A percentile compares a stretch with the other conserved stretches of the same genome.
phyloP scores from a whole-genome alignment of 306 rosid genomes.

The Cercis canadensis region DNA sequence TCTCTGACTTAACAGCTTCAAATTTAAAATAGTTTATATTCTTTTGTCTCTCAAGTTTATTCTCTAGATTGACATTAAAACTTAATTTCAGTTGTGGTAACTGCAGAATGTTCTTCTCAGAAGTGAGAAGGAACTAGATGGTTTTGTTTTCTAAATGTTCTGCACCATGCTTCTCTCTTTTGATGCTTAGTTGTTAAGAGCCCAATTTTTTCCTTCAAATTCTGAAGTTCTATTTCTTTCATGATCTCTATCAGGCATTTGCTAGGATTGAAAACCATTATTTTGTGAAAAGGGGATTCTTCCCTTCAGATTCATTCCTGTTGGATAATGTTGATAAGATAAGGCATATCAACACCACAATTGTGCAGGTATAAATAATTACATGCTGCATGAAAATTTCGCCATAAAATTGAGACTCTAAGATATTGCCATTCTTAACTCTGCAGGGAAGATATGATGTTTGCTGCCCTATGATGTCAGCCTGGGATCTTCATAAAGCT shows the following conservation, averaged over 20 bases:
- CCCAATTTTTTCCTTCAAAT: not conserved
- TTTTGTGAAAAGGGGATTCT: slow-evolving; percentile 83
- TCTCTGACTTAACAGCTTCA: no score
- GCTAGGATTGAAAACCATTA: slow-evolving; percentile 98
- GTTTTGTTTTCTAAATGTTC: slow-evolving; percentile 3
- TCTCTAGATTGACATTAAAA: not conserved
- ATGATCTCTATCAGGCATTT: slow-evolving; percentile 70
- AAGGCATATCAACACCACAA: slow-evolving; percentile 75
- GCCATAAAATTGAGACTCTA: slow-evolving; percentile 25
- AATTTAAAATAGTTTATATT: no score
- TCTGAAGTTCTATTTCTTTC: not conserved
- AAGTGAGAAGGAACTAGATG: not conserved
- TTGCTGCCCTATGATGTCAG: slow-evolving; percentile 96
- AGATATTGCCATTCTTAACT: slow-evolving; percentile 16
- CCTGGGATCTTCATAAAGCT: slow-evolving; percentile 98
- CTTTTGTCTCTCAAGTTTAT: slow-evolving; percentile 10
- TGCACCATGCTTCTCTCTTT: not conserved
- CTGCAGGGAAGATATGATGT: slow-evolving; percentile 92
- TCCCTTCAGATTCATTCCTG: slow-evolving; percentile 81
- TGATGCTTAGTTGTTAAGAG: slow-evolving; percentile 15
- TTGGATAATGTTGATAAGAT: slow-evolving; percentile 81
- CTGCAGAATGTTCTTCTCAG: slow-evolving; percentile 19
- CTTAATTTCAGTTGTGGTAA: not conserved
- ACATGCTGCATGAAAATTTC: not conserved
- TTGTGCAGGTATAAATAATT: slow-evolving; percentile 73